Percentiles rank a stretch among this genome's conserved stretches.
Evolutionary conservation across 169 alveolate genomes (phyloP).

Genomic region (Eimeria tenella): DNA sequence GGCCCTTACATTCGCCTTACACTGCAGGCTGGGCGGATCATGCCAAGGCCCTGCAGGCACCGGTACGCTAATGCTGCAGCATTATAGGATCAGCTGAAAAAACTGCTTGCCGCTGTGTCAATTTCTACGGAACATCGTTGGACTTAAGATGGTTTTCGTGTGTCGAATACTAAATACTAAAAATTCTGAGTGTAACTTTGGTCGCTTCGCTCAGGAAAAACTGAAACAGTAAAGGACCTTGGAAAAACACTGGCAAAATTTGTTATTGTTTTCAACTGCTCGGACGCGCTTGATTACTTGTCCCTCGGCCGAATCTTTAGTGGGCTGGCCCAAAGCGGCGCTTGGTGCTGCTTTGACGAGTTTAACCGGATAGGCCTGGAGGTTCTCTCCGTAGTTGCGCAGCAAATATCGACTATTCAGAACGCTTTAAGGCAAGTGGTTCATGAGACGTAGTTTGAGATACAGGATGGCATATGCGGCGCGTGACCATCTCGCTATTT

Average conservation of each 20-base stretch:
- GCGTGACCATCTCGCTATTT: neutral
- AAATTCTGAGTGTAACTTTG: neutral
- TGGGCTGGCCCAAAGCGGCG: slow-evolving; percentile 96
- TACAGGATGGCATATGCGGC: neutral
- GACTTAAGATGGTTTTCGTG: neutral
- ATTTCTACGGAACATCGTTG: neutral
- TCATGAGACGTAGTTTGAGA: slow-evolving; percentile 24
- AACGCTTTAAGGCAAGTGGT: slow-evolving; percentile 88
- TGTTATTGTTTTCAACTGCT: slow-evolving; percentile 97
- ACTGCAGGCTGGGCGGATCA: slow-evolving; percentile 97
- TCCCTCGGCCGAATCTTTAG: slow-evolving; percentile 96
- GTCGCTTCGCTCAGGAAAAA: slow-evolving; percentile 84
- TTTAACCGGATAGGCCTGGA: slow-evolving; percentile 97
- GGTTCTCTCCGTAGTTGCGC: slow-evolving; percentile 97
- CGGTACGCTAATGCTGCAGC: slow-evolving; percentile 84
- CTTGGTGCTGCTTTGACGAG: slow-evolving; percentile 99
- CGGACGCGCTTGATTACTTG: slow-evolving; percentile 95
- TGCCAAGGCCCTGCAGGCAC: slow-evolving; percentile 99
- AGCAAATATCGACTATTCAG: slow-evolving; percentile 94
- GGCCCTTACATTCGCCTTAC: slow-evolving; percentile 96
- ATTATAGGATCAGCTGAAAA: too few relatives aligned
- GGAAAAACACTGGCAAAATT: slow-evolving; percentile 97
- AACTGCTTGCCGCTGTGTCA: too few relatives aligned
- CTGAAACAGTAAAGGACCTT: slow-evolving; percentile 97
- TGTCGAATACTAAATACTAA: neutral